These are phyloP conservation scores for Isatis tinctoria DNA, from an alignment of 345 rosid species.

Conservation along the genomic window DNA sequence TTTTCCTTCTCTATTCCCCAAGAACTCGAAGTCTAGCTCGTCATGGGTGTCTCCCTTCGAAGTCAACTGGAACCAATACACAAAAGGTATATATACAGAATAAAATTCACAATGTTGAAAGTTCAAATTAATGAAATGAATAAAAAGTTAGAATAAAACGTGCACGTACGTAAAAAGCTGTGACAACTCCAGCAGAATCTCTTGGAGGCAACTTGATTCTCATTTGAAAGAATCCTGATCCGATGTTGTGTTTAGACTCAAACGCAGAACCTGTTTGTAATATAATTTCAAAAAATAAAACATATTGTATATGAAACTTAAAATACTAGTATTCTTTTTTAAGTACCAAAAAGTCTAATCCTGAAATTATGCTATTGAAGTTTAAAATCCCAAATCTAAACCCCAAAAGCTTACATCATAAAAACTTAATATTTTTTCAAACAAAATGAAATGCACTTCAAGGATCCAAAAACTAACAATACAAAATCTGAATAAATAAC, in stretches of 20 bases:
- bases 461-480: neutral
- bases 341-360: no score
- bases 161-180: slow-evolving; percentile 53
- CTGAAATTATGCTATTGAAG: neutral
- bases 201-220: slow-evolving; percentile 47
- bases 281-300: neutral
- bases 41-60: slow-evolving; percentile 46
- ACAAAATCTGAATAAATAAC: neutral
- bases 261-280: slow-evolving; percentile 45
- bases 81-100: neutral
- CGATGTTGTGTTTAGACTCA: slow-evolving; percentile 45
- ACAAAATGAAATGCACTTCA: neutral
- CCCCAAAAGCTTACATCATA: neutral
- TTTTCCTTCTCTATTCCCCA: slow-evolving; percentile 58
- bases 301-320: neutral
- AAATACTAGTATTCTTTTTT: neutral
- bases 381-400: neutral
- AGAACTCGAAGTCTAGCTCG: slow-evolving; percentile 73
- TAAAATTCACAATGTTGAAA: neutral
- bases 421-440: neutral
- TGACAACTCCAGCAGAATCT: slow-evolving; percentile 61
- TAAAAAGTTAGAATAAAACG: neutral
- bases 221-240: slow-evolving; percentile 51
- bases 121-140: neutral
- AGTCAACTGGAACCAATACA: slow-evolving; percentile 19